Conservation (phyloP, 192 early-diverging fungal species). For the Coemansia sp. region DNA sequence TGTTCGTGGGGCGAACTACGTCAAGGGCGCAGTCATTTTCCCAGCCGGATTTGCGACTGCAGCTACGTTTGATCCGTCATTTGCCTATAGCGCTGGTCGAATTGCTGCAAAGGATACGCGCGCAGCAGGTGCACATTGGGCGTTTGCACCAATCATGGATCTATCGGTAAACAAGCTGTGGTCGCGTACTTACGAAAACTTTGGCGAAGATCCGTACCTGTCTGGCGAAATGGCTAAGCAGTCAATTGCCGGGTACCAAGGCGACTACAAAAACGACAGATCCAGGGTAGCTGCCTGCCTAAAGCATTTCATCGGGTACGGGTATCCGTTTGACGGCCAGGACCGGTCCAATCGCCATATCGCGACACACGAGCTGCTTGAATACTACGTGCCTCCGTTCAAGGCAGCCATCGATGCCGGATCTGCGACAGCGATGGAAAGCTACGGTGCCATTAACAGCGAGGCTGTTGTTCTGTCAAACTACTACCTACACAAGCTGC, state of each 20-base stretch:
- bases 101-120: constrained; percentile 67
- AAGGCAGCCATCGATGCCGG: constrained; percentile 62
- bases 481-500: constrained; percentile 56
- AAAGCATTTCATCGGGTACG: constrained; percentile 72
- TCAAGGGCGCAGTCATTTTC: constrained; percentile 62
- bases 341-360: constrained; percentile 48
- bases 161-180: constrained; percentile 62
- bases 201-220: constrained; percentile 66
- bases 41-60: constrained; percentile 62
- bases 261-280: constrained; percentile 66
- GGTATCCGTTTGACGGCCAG: constrained; percentile 56
- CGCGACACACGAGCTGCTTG: constrained; percentile 58
- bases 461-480: constrained; percentile 60
- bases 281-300: constrained; percentile 64
- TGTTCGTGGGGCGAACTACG: constrained; percentile 68
- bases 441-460: constrained; percentile 63
- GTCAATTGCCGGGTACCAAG: constrained; percentile 62
- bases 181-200: constrained; percentile 61
- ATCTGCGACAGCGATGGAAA: constrained; percentile 64
- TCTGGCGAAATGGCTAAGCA: constrained; percentile 57
- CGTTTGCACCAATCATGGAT: constrained; percentile 64
- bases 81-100: constrained; percentile 60
- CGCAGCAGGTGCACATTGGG: constrained; percentile 66
- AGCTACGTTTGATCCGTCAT: constrained; percentile 61
- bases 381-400: constrained; percentile 67